Evolutionary conservation across 805 yeast genomes (phyloP), one percentile per base, ranked within the genome.

Genomic region (Kodamaea lidongshanica): DNA sequence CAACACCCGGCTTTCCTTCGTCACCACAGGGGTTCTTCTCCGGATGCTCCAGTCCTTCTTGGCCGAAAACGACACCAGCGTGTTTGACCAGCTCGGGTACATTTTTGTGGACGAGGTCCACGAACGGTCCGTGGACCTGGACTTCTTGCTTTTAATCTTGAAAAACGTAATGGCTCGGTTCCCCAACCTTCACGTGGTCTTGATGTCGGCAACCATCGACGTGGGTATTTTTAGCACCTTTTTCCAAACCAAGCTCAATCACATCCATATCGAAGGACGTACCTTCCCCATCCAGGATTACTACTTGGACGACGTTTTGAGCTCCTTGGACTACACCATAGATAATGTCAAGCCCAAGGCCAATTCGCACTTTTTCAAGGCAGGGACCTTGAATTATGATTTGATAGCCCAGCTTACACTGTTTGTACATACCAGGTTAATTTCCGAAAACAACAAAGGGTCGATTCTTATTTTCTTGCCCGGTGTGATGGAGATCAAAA

Each of bases 201-300:
- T 92, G 29, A 89, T 92, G 96, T 82, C 95, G 49, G 97, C 97
- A 4, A 89, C 97, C 1, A 88, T 89, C 24, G 83, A 85, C 46
- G 70, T 79, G 1, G 65, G 67, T 7, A 64, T 72, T 23, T 89
- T 87, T 58, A 64, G 70, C 31, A 61, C 67, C 15, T 89, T 81
- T 46, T 89, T 89, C 50, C 59, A 60, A 3, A 45, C 56, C 1
- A 52, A 55, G 2, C 42, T 63, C 19, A 77, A 78, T 10, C 85
- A 81, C 39, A 68, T 80, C 19, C 95, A 87, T 50, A 87, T 89
- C 35, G 84, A 79, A 44, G 98, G 98, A 1, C 67, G 97, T 41
- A 92, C 97, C 0, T 89, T 83, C 52, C 97, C 98, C 0, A 94
- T 89, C 15, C 52, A 73, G 28, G 95, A 87, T 46, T 61, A 59